Evolutionary conservation across 73 alveolate genomes (phyloP).

Genomic region (Symbiodinium pilosum): DNA sequence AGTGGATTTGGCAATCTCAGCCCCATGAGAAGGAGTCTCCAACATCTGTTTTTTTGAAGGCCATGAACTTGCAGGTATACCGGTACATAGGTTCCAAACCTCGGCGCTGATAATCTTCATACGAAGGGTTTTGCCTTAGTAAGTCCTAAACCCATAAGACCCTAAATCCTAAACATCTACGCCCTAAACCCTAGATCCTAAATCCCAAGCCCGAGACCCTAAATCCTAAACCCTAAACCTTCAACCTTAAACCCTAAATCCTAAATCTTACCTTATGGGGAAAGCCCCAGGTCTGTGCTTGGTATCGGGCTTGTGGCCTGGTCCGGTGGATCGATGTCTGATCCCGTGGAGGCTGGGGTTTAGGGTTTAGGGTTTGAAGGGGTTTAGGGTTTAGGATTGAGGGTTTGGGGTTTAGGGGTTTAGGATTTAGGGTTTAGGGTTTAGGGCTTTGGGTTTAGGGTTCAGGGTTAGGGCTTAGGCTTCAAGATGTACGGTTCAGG

Average conservation of each 20-base stretch:
- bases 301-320: neutral
- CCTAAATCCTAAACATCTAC: neutral
- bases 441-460: neutral
- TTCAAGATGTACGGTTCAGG: neutral
- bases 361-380: neutral
- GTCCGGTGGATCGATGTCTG: neutral
- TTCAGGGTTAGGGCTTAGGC: neutral
- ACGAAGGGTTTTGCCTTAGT: too few species aligned
- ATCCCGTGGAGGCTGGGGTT: neutral
- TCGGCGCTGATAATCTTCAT: neutral
- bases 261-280: neutral
- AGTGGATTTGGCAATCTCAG: neutral
- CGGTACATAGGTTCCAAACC: neutral
- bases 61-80: neutral
- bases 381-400: neutral
- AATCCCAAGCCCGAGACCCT: neutral
- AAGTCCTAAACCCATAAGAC: neutral
- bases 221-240: neutral
- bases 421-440: neutral
- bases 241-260: neutral
- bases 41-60: neutral
- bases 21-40: neutral
- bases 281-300: neutral
- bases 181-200: too few species aligned
- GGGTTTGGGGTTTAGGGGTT: neutral